These are phyloP conservation scores for Neofusicoccum parvum DNA, from an alignment of 2,329 filamentous ascomycete genomes.

Conservation along the genomic window DNA sequence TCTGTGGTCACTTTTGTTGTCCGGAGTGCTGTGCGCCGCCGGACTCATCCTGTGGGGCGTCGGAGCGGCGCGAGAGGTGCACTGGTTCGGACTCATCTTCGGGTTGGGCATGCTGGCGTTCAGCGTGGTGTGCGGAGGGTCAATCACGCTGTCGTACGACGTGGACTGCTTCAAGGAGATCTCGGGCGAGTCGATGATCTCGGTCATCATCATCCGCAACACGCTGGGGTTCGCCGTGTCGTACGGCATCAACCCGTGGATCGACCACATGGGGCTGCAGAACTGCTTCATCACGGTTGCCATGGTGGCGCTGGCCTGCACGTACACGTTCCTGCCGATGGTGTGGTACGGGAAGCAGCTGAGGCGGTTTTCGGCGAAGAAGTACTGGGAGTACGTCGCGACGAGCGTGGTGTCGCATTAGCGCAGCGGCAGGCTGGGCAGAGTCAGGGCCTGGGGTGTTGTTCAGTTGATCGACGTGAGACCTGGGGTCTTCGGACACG, in stretches of 20 bases:
- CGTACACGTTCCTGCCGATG: constrained; percentile 44
- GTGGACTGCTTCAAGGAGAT: constrained; percentile 51
- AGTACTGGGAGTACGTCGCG: constrained; percentile 44
- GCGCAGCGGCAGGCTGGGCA: not conserved
- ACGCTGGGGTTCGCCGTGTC: constrained; percentile 53
- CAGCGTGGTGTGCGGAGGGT: constrained; percentile 47
- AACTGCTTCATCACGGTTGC: constrained; percentile 48
- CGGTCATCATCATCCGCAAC: constrained; percentile 53
- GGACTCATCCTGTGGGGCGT: constrained; percentile 55
- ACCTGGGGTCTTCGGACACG: too few species aligned
- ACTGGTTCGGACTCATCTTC: constrained; percentile 53
- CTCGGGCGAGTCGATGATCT: constrained; percentile 52
- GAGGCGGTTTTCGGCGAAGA: constrained; percentile 40
- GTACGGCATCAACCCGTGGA: constrained; percentile 54
- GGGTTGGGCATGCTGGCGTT: constrained; percentile 52
- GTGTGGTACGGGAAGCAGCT: constrained; percentile 53
- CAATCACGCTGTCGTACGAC: constrained; percentile 49
- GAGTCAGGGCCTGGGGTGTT: not conserved
- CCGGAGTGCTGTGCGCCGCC: constrained; percentile 45
- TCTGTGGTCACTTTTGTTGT: constrained; percentile 43
- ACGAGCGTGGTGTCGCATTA: constrained; percentile 1
- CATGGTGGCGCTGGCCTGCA: constrained; percentile 45
- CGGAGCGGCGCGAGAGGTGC: constrained; percentile 50
- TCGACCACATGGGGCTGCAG: constrained; percentile 45
- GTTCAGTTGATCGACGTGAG: too few species aligned